These are phyloP conservation scores for Mycena leptocephala DNA, from an alignment of 768 basidiomycete genomes.

Conservation along the genomic window DNA sequence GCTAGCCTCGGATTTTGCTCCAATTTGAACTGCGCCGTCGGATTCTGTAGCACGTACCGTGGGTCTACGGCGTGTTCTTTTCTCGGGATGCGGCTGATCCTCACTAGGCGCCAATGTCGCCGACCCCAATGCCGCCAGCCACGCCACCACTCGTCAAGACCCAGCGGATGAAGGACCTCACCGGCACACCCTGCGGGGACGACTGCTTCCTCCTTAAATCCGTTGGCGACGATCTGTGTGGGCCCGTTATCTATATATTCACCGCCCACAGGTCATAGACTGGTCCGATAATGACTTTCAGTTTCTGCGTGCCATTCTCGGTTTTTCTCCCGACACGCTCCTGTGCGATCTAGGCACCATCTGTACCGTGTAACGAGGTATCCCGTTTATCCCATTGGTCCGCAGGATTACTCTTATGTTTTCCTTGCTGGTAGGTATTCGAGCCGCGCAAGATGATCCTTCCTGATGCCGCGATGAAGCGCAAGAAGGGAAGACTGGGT, in stretches of 20 bases:
- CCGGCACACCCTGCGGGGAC: constrained; percentile 46
- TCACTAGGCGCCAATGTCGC: constrained; percentile 41
- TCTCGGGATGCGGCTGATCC: neutral
- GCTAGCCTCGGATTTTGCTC: constrained; percentile 65
- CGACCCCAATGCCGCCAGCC: constrained; percentile 46
- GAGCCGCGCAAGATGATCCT: constrained; percentile 1
- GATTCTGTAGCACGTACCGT: constrained; percentile 69
- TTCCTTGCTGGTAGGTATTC: constrained; percentile 15
- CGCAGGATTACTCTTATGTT: neutral
- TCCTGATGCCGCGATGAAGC: neutral
- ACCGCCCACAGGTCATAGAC: constrained; percentile 37
- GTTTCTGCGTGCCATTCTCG: constrained; percentile 55
- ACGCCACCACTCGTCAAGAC: constrained; percentile 37
- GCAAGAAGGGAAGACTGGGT: neutral
- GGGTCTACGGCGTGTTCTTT: constrained; percentile 35
- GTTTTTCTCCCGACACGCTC: constrained; percentile 59
- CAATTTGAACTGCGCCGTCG: constrained; percentile 65
- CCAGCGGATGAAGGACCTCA: constrained; percentile 32
- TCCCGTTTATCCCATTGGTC: no score
- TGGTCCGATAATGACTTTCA: constrained; percentile 61
- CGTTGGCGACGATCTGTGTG: no score
- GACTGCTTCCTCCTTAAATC: constrained; percentile 50
- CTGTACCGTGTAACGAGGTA: constrained; percentile 75
- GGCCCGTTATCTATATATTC: neutral
- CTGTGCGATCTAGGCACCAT: constrained; percentile 74